Evolutionary conservation across 768 basidiomycete species (phyloP).

Genomic region (Boletus rubropictus): DNA sequence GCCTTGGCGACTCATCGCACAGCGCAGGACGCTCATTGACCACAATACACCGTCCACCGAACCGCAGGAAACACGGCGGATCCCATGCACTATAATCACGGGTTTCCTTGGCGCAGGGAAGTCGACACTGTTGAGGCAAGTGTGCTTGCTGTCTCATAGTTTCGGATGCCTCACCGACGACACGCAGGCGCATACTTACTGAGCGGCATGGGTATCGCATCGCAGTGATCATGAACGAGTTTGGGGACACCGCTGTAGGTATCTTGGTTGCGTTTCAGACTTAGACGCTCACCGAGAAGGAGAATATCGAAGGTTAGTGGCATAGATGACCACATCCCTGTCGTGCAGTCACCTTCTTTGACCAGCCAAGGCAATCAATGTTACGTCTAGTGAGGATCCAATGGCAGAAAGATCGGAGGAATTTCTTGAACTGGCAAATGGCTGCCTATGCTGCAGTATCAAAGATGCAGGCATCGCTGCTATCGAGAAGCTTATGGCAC

Average conservation of each 20-base stretch:
- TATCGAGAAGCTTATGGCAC: slow-evolving; percentile 85
- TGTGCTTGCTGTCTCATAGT: background rate
- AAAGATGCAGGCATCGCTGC: slow-evolving; percentile 91
- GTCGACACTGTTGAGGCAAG: slow-evolving; percentile 79
- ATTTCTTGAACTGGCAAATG: slow-evolving; percentile 89
- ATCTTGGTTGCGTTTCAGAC: slow-evolving; percentile 1
- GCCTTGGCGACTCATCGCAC: slow-evolving; percentile 8
- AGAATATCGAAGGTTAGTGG: slow-evolving; percentile 87
- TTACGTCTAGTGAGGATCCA: slow-evolving; percentile 62
- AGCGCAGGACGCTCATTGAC: slow-evolving; percentile 30
- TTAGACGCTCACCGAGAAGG: slow-evolving; percentile 16
- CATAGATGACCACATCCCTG: background rate
- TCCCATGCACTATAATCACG: slow-evolving; percentile 91
- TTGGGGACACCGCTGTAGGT: slow-evolving; percentile 88
- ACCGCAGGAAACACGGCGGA: slow-evolving; percentile 30
- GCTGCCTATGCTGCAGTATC: slow-evolving; percentile 97
- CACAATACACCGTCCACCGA: slow-evolving; percentile 2
- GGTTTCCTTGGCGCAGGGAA: slow-evolving; percentile 96
- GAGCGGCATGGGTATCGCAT: slow-evolving; percentile 93
- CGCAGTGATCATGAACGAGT: slow-evolving; percentile 98
- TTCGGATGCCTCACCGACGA: background rate
- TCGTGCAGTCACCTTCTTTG: background rate
- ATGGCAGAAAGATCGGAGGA: slow-evolving; percentile 68
- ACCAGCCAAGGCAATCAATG: slow-evolving; percentile 79
- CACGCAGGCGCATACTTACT: slow-evolving; percentile 73